These are phyloP conservation scores for Ganoderma leucocontextum DNA, from an alignment of 1,284 basidiomycete genomes.

Conservation along the genomic window DNA sequence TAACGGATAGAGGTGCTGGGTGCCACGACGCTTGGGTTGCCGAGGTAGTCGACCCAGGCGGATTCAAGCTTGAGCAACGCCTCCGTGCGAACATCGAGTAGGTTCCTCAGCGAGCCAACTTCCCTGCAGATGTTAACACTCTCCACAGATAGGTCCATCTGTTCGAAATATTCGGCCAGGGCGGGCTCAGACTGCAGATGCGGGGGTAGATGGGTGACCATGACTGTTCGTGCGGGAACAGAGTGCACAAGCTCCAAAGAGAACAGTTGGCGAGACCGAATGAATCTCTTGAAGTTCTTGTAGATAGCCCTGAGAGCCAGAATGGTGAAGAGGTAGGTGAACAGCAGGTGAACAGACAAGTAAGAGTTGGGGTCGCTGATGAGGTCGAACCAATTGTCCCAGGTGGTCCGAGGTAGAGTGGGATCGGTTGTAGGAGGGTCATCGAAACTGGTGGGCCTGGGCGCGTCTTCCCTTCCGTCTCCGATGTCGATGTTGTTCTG, in stretches of 20 bases:
- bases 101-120: conserved; percentile 74
- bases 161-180: conserved; percentile 94
- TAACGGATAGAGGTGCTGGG: conserved; percentile 34
- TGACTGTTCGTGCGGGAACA: conserved; percentile 91
- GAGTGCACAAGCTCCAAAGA: conserved; percentile 94
- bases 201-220: conserved; percentile 84
- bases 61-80: conserved; percentile 83
- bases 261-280: conserved; percentile 93
- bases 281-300: conserved; percentile 89
- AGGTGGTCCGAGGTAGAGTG: conserved; percentile 34
- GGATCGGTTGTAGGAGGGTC: conserved; percentile 37
- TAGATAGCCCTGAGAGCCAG: conserved; percentile 88
- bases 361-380: conserved; percentile 89
- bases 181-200: conserved; percentile 87
- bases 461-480: conserved; percentile 62
- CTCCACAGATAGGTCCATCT: conserved; percentile 82
- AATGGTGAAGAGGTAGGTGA: conserved; percentile 92
- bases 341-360: conserved; percentile 87
- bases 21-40: conserved; percentile 84
- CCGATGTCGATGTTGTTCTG: conserved; percentile 79
- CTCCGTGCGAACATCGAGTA: conserved; percentile 81
- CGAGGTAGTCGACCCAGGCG: conserved; percentile 91
- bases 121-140: conserved; percentile 91
- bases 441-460: conserved; percentile 33
- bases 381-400: conserved; percentile 79